Conservation (phyloP, 306 rosid species). For the Castanea mollissima region DNA sequence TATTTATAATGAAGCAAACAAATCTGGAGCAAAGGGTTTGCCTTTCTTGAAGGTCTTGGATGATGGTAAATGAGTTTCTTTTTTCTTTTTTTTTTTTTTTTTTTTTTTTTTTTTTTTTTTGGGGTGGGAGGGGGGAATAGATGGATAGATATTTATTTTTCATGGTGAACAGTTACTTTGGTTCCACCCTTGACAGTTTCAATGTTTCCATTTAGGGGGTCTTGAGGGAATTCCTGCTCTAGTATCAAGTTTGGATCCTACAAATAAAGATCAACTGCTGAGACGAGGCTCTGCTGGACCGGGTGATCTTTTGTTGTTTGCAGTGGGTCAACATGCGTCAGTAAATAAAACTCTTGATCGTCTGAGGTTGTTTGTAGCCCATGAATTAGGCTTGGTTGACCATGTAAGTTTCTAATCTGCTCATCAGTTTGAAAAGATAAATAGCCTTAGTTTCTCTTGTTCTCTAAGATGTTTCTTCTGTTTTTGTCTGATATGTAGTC, state of each 20-base stretch:
- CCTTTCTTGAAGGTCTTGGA: constrained; percentile 84
- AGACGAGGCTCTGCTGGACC: constrained; percentile 59
- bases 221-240: constrained; percentile 83
- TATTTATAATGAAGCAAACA: constrained; percentile 64
- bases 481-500: constrained; percentile 46
- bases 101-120: not conserved
- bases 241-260: constrained; percentile 67
- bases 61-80: constrained; percentile 48
- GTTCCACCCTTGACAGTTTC: constrained; percentile 12
- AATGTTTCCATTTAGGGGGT: constrained; percentile 51
- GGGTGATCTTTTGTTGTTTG: constrained; percentile 76
- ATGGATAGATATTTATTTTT: not conserved
- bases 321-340: constrained; percentile 60
- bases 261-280: constrained; percentile 47
- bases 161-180: constrained; percentile 2
- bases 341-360: constrained; percentile 83
- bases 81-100: not conserved
- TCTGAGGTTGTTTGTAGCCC: constrained; percentile 69
- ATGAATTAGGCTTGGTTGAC: constrained; percentile 71
- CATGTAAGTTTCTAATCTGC: constrained; percentile 50
- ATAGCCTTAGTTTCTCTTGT: constrained; percentile 8
- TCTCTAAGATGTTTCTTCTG: constrained; percentile 21
- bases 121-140: not conserved
- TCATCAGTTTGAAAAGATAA: not conserved
- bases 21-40: constrained; percentile 92